A percentile compares a stretch with the other conserved stretches of the same genome.
These are phyloP conservation scores for Solanum arcanum DNA, from an alignment of 257 asterid species.

Conservation along the genomic window DNA sequence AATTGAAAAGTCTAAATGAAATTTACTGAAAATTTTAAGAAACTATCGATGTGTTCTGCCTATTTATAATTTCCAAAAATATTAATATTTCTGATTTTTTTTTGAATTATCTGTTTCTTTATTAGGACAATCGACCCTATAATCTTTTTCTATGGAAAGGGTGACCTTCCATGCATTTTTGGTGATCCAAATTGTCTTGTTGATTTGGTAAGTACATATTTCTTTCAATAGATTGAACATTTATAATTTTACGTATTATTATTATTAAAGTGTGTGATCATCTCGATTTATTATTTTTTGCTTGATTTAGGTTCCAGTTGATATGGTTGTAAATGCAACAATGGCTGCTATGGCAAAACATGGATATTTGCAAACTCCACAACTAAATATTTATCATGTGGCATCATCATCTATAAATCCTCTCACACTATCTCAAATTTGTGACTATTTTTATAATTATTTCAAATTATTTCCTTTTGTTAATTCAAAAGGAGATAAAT, in stretches of 20 bases:
- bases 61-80: neutral
- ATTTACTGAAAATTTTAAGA: neutral
- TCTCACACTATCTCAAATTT: neutral
- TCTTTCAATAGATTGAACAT: neutral
- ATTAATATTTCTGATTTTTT: neutral
- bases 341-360: conserved; percentile 35
- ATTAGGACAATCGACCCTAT: conserved; percentile 22
- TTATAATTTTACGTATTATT: accelerated
- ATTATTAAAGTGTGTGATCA: neutral
- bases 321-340: conserved; percentile 26
- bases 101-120: neutral
- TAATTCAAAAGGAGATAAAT: neutral
- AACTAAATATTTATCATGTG: conserved; percentile 19
- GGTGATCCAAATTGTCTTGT: conserved; percentile 16
- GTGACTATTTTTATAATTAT: conserved; percentile 9
- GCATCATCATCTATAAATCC: conserved; percentile 18
- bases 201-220: neutral
- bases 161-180: conserved; percentile 27
- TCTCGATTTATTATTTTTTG: neutral
- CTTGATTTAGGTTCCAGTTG: conserved; percentile 23
- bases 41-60: neutral
- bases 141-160: conserved; percentile 32
- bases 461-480: conserved; percentile 5
- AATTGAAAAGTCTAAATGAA: neutral
- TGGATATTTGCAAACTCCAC: neutral